Evolutionary conservation across 2,329 filamentous ascomycete genomes (phyloP), one percentile per base, ranked within the genome.

Genomic region (Aureobasidium musti): DNA sequence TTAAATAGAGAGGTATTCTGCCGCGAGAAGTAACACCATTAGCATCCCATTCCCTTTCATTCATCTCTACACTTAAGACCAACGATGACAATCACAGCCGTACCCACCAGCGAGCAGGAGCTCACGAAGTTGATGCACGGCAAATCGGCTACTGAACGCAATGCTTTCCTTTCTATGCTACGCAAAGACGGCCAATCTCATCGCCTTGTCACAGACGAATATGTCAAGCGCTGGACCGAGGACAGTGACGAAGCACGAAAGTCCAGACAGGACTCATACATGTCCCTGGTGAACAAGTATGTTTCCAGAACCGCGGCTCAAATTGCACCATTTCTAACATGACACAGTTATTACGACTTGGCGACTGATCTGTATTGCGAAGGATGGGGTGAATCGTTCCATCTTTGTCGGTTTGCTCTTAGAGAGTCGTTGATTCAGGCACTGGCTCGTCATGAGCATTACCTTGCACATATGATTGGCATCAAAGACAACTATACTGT

Each of bases 211-310:
- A 86, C 93, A 33, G 91, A 95, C 75, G 91, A 96, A 78, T 97
- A 97, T 81, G 96, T 96, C 83, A 95, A 95, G 84, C 92, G 96
- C 78, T 97, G 91, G 91, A 54, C 91, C 91, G 81, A 96, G 95
- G 86, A 96, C 91, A 30, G 92, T 91, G 14, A 89, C 96, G 79
- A 92, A 89, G 74, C 81, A 96, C 73, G 92, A 89, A 8, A 92
- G 96, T 81, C 80, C 82, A 53, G 90, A 83, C 54, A 87, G 84
- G 69, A 85, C 88, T 47, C 95, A 98, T 85, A 98, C 93, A 1
- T 86, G 88, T 66, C 89, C 41, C 80, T 96, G 77, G 96, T 92
- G 56, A 88, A 90, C 84, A 91, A 96, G 89, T 92, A 83, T 3
- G 56, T 21, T 10, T 57, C 26, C 26, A 33, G 10, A 11, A 5